Percentiles rank a stretch among this genome's conserved stretches.
phyloP scores from a whole-genome alignment of 371 early-diverging fungal species.

The Mortierella sp. region DNA sequence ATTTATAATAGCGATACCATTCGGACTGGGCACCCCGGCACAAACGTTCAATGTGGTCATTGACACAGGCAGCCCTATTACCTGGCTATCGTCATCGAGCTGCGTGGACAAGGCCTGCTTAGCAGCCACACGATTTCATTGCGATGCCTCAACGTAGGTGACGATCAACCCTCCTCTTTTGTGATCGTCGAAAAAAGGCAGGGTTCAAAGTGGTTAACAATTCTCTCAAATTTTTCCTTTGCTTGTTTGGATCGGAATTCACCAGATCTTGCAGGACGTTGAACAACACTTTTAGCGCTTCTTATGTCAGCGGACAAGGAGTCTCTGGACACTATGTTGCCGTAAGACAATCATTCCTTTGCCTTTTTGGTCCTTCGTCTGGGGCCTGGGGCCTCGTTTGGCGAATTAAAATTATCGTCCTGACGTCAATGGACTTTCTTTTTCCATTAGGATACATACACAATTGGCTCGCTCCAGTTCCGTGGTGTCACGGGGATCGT shows the following conservation, averaged over 20 bases:
- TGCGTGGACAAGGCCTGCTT: slow-evolving; percentile 17
- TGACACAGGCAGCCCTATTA: slow-evolving; percentile 51
- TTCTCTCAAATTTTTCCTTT: background rate
- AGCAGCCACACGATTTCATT: slow-evolving; percentile 19
- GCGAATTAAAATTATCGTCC: too few relatives aligned
- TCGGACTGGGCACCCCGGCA: slow-evolving; percentile 42
- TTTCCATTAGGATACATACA: slow-evolving; percentile 27
- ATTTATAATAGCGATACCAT: slow-evolving; percentile 26
- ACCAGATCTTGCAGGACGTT: slow-evolving; percentile 17
- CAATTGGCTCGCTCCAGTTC: slow-evolving; percentile 27
- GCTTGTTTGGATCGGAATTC: background rate
- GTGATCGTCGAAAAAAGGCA: background rate
- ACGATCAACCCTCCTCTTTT: background rate
- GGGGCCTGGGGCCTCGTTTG: too few relatives aligned
- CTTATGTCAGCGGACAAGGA: slow-evolving; percentile 36
- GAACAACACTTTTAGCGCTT: slow-evolving; percentile 15
- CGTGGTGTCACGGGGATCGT: slow-evolving; percentile 26
- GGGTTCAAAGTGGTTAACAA: background rate
- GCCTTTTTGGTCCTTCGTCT: background rate
- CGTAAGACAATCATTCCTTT: slow-evolving; percentile 14
- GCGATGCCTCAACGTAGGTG: slow-evolving; percentile 41
- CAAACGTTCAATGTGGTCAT: slow-evolving; percentile 41
- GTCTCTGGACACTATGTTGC: slow-evolving; percentile 21
- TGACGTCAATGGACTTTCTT: background rate
- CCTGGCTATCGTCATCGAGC: slow-evolving; percentile 35